phyloP scores from a whole-genome alignment of 1,139 yeast genomes.

The Diutina mesorugosa region DNA sequence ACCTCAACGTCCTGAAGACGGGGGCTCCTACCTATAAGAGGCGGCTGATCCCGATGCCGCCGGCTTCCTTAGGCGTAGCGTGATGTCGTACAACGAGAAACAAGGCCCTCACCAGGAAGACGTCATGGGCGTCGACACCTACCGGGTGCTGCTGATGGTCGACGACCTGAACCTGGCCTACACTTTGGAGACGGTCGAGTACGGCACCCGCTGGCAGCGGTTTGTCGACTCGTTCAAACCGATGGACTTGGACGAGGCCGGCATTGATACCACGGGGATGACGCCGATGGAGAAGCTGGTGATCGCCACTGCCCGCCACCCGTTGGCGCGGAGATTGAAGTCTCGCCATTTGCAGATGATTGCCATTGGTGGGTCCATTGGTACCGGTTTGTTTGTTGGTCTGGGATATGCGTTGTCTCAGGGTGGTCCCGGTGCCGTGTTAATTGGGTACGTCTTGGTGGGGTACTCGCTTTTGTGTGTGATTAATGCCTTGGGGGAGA shows the following conservation, averaged over 20 bases:
- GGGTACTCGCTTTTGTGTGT: slow-evolving; percentile 36
- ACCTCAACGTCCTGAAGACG: not conserved
- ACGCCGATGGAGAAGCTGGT: slow-evolving; percentile 22
- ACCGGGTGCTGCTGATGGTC: not conserved
- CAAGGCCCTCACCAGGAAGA: not conserved
- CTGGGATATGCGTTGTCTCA: slow-evolving; percentile 15
- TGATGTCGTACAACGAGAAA: not conserved
- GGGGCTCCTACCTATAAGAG: not conserved
- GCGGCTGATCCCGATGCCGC: not conserved
- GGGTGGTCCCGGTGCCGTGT: slow-evolving; percentile 25
- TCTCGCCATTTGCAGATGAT: slow-evolving; percentile 1
- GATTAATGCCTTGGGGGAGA: slow-evolving; percentile 47
- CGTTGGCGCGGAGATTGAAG: slow-evolving; percentile 8
- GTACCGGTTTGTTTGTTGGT: slow-evolving; percentile 7
- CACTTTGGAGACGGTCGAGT: slow-evolving; percentile 2
- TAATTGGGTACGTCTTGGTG: slow-evolving; percentile 22
- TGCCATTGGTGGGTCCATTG: slow-evolving; percentile 3
- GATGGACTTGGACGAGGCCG: slow-evolving; percentile 23
- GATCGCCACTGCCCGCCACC: slow-evolving; percentile 25
- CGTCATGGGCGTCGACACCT: not conserved
- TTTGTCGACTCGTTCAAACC: slow-evolving; percentile 27
- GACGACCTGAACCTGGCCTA: not conserved
- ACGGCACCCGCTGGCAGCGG: slow-evolving; percentile 8
- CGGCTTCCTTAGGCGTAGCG: not conserved
- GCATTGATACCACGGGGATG: slow-evolving; percentile 16